These are phyloP conservation scores for Cercophora samala DNA, from an alignment of 495 filamentous ascomycete genomes.

Conservation along the genomic window DNA sequence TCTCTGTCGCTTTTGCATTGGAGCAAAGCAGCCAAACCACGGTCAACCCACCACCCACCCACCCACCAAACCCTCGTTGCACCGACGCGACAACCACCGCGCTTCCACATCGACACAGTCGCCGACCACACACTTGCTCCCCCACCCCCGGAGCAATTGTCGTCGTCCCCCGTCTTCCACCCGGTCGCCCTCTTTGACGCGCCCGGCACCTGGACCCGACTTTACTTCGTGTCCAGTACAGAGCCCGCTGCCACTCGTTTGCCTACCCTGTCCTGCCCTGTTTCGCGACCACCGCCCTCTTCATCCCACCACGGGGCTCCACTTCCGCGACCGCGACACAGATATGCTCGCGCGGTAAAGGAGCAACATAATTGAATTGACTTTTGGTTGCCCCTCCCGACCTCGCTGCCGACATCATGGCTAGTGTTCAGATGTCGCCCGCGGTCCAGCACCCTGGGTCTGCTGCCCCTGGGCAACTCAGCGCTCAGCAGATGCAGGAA, in stretches of 20 bases:
- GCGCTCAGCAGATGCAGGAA: slow-evolving; percentile 60
- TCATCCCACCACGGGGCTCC: slow-evolving; percentile 16
- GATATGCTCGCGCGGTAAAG: slow-evolving; percentile 39
- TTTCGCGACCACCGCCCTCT: slow-evolving; percentile 7
- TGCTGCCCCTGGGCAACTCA: slow-evolving; percentile 54
- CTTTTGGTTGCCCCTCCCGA: slow-evolving; percentile 20
- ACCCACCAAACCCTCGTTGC: slow-evolving; percentile 28
- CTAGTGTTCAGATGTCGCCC: slow-evolving; percentile 70
- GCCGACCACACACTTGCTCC: slow-evolving; percentile 14
- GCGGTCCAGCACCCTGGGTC: slow-evolving; percentile 59
- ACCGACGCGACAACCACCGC: slow-evolving; percentile 29
- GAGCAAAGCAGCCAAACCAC: too few species aligned
- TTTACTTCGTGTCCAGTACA: slow-evolving; percentile 11
- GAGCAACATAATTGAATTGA: slow-evolving; percentile 22
- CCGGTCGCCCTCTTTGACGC: slow-evolving; percentile 24
- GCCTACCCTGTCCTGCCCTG: slow-evolving; percentile 8
- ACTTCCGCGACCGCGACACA: slow-evolving; percentile 21
- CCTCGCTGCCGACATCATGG: slow-evolving; percentile 54
- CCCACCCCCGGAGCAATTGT: slow-evolving; percentile 16
- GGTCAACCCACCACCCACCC: slow-evolving; percentile 17
- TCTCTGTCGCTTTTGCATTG: slow-evolving; percentile 20
- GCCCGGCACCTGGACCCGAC: slow-evolving; percentile 23
- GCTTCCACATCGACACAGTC: slow-evolving; percentile 16
- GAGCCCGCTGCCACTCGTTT: slow-evolving; percentile 15
- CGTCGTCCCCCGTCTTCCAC: not conserved